phyloP scores from a whole-genome alignment of 768 basidiomycete species.

The Tricholoma furcatifolium region DNA sequence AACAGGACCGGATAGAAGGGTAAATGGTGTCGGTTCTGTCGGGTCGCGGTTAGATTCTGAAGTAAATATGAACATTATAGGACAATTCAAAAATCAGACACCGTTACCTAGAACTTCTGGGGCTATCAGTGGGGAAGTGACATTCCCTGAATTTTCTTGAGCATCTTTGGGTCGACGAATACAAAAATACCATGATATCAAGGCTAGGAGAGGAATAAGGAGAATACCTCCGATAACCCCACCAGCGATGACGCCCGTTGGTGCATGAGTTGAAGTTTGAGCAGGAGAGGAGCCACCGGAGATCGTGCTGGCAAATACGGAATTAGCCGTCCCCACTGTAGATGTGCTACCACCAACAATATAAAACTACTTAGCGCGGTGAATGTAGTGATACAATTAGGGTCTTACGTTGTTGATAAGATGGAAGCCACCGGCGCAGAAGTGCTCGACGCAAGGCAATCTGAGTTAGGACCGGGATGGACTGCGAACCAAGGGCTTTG shows the following conservation, averaged over 20 bases:
- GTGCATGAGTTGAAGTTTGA: background rate
- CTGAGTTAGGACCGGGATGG: no score
- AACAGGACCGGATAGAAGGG: background rate
- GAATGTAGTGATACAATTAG: no score
- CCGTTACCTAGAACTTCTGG: background rate
- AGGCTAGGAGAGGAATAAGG: background rate
- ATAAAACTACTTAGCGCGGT: no score
- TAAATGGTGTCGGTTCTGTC: background rate
- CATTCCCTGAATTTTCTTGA: background rate
- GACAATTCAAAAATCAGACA: background rate
- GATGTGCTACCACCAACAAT: no score
- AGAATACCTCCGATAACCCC: constrained; percentile 1
- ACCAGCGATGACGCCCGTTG: no score
- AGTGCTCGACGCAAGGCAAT: no score
- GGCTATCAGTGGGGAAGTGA: background rate
- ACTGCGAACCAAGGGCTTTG: no score
- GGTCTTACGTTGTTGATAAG: no score
- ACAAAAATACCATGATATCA: background rate
- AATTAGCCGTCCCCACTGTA: no score
- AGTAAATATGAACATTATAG: background rate
- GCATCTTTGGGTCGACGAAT: background rate
- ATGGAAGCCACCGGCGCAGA: no score
- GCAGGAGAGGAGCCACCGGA: background rate
- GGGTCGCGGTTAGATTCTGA: background rate
- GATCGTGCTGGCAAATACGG: no score